Evolutionary conservation across 495 filamentous ascomycete genomes (phyloP).

Genomic region (Neurospora sublineolata): DNA sequence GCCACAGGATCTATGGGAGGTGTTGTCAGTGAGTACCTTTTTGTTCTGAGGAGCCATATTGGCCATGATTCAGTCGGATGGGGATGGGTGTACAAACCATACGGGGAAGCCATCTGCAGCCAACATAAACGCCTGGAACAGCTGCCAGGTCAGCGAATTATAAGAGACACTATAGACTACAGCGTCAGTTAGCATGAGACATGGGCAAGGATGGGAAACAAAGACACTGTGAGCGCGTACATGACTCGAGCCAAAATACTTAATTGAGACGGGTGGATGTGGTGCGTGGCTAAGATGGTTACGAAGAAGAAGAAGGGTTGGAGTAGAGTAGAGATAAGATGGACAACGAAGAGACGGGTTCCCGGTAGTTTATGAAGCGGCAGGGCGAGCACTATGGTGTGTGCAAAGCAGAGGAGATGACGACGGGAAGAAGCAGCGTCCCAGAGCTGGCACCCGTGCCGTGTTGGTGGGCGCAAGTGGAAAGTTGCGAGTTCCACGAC

Average conservation of each 20-base stretch:
- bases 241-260: background rate
- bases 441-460: background rate
- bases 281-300: background rate
- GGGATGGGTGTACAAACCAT: background rate
- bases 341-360: background rate
- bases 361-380: background rate
- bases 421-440: background rate
- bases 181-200: background rate
- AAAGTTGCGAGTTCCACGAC: background rate
- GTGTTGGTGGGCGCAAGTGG: background rate
- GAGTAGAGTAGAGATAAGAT: background rate
- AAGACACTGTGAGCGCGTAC: background rate
- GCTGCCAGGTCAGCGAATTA: background rate
- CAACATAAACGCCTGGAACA: background rate
- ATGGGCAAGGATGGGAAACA: background rate
- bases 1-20: constrained; percentile 18
- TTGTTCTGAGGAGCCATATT: background rate
- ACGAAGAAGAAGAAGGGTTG: background rate
- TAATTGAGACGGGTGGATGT: background rate
- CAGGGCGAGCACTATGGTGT: background rate
- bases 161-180: background rate
- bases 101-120: background rate
- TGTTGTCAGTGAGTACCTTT: background rate
- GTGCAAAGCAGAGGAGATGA: background rate
- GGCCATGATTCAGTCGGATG: background rate